Evolutionary conservation across 2,329 filamentous ascomycete genomes (phyloP).

Genomic region (Sporothrix phasma): DNA sequence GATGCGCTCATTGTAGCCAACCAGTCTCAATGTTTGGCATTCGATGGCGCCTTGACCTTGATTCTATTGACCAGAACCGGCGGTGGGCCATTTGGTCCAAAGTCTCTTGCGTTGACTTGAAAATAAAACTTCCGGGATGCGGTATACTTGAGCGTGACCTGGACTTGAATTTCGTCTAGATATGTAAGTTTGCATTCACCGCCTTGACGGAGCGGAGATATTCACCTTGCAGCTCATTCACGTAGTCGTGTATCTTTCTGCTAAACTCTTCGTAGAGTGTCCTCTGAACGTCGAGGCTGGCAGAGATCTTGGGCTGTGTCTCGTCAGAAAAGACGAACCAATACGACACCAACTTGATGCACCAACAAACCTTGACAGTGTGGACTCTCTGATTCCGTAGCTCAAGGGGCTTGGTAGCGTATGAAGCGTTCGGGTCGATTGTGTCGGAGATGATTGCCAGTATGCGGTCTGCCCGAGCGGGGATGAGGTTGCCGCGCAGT

Average conservation of each 20-base stretch:
- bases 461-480: conserved; percentile 50
- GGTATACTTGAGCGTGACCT: conserved; percentile 56
- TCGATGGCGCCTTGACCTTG: conserved; percentile 67
- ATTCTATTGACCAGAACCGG: conserved; percentile 62
- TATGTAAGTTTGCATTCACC: no score
- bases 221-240: conserved; percentile 56
- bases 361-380: conserved; percentile 57
- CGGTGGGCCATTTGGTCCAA: conserved; percentile 40
- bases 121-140: conserved; percentile 71
- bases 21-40: conserved; percentile 74
- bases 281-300: conserved; percentile 29
- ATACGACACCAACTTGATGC: not conserved
- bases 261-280: conserved; percentile 84
- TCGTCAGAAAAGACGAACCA: not conserved
- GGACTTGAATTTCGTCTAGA: conserved; percentile 12
- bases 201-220: not conserved
- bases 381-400: conserved; percentile 83
- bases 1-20: conserved; percentile 72
- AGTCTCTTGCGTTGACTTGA: conserved; percentile 50
- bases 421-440: conserved; percentile 74
- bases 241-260: conserved; percentile 46
- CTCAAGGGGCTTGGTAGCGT: conserved; percentile 70
- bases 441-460: conserved; percentile 54
- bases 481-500: conserved; percentile 59
- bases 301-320: conserved; percentile 12